Evolutionary conservation across 2,329 filamentous ascomycete species (phyloP).

Genomic region (Moelleriella libera): DNA sequence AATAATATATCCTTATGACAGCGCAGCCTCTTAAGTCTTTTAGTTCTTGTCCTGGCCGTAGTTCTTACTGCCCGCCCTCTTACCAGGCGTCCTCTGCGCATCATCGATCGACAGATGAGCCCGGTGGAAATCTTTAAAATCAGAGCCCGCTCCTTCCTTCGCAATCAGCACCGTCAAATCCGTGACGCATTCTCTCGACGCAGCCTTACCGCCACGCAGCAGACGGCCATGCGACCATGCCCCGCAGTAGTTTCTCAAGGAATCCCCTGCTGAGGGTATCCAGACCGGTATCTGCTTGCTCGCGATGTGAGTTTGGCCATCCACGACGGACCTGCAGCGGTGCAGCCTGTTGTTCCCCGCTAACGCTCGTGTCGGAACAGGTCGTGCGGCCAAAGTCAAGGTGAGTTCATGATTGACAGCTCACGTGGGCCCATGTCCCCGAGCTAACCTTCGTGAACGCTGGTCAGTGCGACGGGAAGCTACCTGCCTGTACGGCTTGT

Average conservation of each 20-base stretch:
- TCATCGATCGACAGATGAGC: too few species aligned
- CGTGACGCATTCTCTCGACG: too few species aligned
- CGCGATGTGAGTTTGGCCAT: conserved; percentile 41
- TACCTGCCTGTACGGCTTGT: conserved; percentile 89
- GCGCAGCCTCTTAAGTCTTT: too few species aligned
- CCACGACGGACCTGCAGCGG: neutral
- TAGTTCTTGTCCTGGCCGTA: too few species aligned
- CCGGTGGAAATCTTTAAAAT: too few species aligned
- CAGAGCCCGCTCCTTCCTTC: too few species aligned
- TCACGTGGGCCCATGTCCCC: too few species aligned
- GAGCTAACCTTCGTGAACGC: neutral
- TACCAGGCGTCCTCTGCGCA: too few species aligned
- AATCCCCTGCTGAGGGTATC: conserved; percentile 58
- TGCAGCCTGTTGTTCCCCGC: neutral
- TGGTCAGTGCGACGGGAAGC: conserved; percentile 73
- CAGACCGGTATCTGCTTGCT: conserved; percentile 67
- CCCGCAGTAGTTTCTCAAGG: conserved; percentile 32
- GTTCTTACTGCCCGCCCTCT: too few species aligned
- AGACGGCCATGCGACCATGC: conserved; percentile 16
- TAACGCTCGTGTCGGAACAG: conserved; percentile 16
- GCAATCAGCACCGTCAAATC: too few species aligned
- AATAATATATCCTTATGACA: too few species aligned
- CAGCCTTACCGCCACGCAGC: neutral
- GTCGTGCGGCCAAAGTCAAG: conserved; percentile 86
- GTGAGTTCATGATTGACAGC: conserved; percentile 19